Conservation (phyloP, 2,329 filamentous ascomycete species). For the Stachybotrys elegans region DNA sequence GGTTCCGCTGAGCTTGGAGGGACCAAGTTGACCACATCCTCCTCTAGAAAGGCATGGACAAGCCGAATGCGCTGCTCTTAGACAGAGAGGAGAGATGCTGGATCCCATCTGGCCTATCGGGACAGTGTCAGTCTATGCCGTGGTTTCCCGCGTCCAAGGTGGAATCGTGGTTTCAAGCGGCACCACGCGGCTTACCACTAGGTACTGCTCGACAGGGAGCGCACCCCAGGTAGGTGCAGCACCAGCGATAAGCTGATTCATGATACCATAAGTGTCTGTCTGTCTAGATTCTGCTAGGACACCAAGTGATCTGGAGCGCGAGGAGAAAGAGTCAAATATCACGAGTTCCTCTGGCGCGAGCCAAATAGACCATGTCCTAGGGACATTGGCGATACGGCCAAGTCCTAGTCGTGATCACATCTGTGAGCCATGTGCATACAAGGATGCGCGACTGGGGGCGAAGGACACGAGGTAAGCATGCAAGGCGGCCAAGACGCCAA, state of each 20-base stretch:
- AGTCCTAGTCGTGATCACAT: too few relatives aligned
- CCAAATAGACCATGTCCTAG: not conserved
- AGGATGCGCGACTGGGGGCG: not conserved
- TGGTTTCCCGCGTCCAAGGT: not conserved
- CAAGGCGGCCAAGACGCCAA: not conserved
- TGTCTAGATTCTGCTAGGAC: not conserved
- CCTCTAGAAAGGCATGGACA: slow-evolving; percentile 3
- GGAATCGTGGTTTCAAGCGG: not conserved
- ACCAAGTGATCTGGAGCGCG: not conserved
- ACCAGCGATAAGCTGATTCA: not conserved
- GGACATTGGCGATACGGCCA: not conserved
- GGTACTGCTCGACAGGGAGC: slow-evolving; percentile 4
- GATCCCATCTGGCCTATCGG: slow-evolving; percentile 3
- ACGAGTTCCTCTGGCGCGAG: not conserved
- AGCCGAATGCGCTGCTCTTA: slow-evolving; percentile 4
- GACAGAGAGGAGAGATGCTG: not conserved
- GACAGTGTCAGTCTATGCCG: not conserved
- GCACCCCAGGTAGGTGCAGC: not conserved
- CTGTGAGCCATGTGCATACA: not conserved
- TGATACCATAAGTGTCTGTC: not conserved
- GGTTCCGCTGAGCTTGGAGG: not conserved
- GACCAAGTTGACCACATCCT: not conserved
- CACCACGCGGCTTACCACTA: not conserved
- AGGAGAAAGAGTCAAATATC: not conserved
- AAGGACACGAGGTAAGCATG: not conserved